Evolutionary conservation across 495 filamentous ascomycete genomes (phyloP).

Genomic region (Halenospora varia): DNA sequence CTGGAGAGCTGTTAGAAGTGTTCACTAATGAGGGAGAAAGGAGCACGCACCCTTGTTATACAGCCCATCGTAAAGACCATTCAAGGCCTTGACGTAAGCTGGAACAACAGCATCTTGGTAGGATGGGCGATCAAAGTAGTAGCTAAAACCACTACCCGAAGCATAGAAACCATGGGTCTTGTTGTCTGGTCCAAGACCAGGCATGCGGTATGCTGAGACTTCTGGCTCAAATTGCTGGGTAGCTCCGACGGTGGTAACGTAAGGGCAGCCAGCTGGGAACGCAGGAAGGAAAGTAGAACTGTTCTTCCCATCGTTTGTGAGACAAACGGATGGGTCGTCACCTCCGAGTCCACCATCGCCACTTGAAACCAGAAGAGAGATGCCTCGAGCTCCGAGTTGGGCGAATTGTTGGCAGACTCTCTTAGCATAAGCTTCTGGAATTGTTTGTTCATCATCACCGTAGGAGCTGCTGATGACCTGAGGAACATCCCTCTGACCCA

Average conservation of each 20-base stretch:
- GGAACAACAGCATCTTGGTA: constrained; percentile 61
- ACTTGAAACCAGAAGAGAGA: constrained; percentile 64
- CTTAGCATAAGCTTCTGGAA: constrained; percentile 59
- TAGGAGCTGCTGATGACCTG: constrained; percentile 73
- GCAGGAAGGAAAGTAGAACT: constrained; percentile 58
- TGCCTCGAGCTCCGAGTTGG: constrained; percentile 67
- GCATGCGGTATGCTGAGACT: constrained; percentile 52
- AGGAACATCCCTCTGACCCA: constrained; percentile 62
- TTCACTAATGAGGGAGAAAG: constrained; percentile 19
- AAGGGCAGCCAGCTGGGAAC: constrained; percentile 78
- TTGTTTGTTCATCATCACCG: constrained; percentile 60
- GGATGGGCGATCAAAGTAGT: constrained; percentile 55
- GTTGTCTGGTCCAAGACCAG: constrained; percentile 34
- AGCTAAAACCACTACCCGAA: constrained; percentile 67
- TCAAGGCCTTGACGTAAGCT: constrained; percentile 44
- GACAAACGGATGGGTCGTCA: constrained; percentile 45
- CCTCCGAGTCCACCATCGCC: constrained; percentile 66
- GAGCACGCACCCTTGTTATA: constrained; percentile 10
- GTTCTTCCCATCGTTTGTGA: constrained; percentile 62
- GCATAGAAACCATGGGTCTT: constrained; percentile 41
- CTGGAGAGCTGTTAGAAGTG: constrained; percentile 33
- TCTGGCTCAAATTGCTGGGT: constrained; percentile 54
- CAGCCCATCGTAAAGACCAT: constrained; percentile 12
- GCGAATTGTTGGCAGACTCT: constrained; percentile 69
- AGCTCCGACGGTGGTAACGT: constrained; percentile 74